A percentile compares a stretch with the other conserved stretches of the same genome.
phyloP scores from a whole-genome alignment of 495 filamentous ascomycete species.

The Echria macrotheca region DNA sequence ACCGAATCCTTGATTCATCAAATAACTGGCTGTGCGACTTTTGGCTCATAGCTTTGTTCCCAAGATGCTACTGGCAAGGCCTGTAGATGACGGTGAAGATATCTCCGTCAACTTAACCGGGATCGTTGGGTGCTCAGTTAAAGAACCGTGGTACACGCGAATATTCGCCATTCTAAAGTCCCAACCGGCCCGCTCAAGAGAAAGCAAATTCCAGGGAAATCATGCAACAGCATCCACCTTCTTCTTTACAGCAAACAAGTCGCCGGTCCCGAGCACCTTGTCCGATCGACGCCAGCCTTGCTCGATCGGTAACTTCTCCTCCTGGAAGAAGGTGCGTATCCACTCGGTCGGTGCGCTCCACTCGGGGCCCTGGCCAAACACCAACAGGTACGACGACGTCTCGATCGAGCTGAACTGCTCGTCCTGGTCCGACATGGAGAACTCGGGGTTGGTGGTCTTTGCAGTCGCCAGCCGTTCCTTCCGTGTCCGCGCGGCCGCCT shows the following conservation, averaged over 20 bases:
- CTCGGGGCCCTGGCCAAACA: constrained; percentile 22
- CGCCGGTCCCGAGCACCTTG: constrained; percentile 15
- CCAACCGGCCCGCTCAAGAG: too few relatives aligned
- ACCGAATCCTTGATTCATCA: too few relatives aligned
- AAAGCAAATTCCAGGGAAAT: too few relatives aligned
- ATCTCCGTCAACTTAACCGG: too few relatives aligned
- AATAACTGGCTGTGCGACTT: too few relatives aligned
- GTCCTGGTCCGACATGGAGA: constrained; percentile 18
- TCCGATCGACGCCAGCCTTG: constrained; percentile 22
- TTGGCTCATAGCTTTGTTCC: too few relatives aligned
- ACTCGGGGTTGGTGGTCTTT: constrained; percentile 18
- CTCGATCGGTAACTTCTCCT: constrained; percentile 28
- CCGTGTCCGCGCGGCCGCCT: constrained; percentile 22
- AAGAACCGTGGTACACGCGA: too few relatives aligned
- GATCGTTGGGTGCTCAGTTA: too few relatives aligned
- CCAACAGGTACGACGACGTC: constrained; percentile 24
- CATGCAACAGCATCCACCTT: constrained; percentile 16
- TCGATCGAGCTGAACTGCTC: constrained; percentile 21
- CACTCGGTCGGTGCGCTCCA: constrained; percentile 22
- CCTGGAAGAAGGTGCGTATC: constrained; percentile 24
- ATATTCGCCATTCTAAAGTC: too few relatives aligned
- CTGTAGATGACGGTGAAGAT: too few relatives aligned
- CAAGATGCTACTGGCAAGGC: too few relatives aligned
- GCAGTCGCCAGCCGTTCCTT: constrained; percentile 16
- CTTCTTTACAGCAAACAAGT: constrained; percentile 17